These are phyloP conservation scores for Podaxis sp. DNA, from an alignment of 768 basidiomycete species.

Conservation along the genomic window DNA sequence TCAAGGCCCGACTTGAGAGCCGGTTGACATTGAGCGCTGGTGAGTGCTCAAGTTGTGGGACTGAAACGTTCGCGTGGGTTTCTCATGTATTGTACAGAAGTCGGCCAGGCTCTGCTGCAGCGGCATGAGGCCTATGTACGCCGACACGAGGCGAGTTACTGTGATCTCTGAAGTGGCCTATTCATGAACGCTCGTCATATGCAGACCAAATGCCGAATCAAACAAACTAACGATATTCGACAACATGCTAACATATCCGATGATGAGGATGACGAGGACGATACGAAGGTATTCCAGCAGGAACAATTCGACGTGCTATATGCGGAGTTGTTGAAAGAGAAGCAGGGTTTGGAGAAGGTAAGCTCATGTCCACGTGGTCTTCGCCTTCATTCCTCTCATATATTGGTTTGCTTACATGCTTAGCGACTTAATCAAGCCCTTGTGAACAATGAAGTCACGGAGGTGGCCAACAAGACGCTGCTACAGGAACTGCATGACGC, in stretches of 20 bases:
- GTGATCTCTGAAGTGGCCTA: slow-evolving; percentile 4
- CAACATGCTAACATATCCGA: slow-evolving; percentile 17
- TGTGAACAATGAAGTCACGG: slow-evolving; percentile 79
- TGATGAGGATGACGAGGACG: slow-evolving; percentile 21
- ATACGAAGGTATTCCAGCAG: slow-evolving; percentile 25
- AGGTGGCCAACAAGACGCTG: slow-evolving; percentile 73
- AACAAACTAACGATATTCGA: slow-evolving; percentile 21
- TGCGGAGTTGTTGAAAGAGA: slow-evolving; percentile 51
- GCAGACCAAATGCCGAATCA: slow-evolving; percentile 22
- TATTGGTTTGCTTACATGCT: not conserved
- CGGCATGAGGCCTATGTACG: slow-evolving; percentile 86
- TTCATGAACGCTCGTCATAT: slow-evolving; percentile 6
- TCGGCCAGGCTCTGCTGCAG: slow-evolving; percentile 85
- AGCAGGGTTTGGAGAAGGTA: slow-evolving; percentile 62
- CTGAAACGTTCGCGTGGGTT: slow-evolving; percentile 1
- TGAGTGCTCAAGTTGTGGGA: slow-evolving; percentile 37
- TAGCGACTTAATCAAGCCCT: slow-evolving; percentile 79
- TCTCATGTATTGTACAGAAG: slow-evolving; percentile 48
- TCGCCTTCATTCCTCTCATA: slow-evolving; percentile 6
- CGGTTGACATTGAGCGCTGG: slow-evolving; percentile 84
- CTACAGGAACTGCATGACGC: slow-evolving; percentile 77
- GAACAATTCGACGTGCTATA: slow-evolving; percentile 32
- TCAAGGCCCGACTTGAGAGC: slow-evolving; percentile 73
- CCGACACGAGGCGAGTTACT: slow-evolving; percentile 56
- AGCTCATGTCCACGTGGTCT: not conserved